Conservation (phyloP, 2,329 filamentous ascomycete species). For the Piedraia hortae region DNA sequence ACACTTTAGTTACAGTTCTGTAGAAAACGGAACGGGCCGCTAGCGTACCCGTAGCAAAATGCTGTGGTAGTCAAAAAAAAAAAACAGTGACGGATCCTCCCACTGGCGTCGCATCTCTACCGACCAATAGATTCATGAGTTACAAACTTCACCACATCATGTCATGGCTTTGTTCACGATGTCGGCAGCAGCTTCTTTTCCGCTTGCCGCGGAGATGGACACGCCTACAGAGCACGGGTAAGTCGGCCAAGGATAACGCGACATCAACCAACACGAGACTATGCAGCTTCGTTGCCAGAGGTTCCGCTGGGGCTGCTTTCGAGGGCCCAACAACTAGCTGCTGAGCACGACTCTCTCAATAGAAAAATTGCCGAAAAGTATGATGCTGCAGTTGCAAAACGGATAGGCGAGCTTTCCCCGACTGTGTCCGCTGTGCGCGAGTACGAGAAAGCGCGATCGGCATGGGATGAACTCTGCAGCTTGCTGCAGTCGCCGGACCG, state of each 20-base stretch:
- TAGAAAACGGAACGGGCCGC: too few species aligned
- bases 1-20: too few species aligned
- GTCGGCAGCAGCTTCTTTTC: conserved; percentile 4
- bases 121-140: too few species aligned
- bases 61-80: too few species aligned
- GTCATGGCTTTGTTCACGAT: conserved; percentile 6
- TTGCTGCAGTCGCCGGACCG: conserved; percentile 33
- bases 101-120: too few species aligned
- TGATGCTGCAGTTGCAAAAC: conserved; percentile 28
- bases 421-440: conserved; percentile 25
- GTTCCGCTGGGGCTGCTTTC: too few species aligned
- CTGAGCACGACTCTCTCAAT: conserved; percentile 27
- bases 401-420: conserved; percentile 26
- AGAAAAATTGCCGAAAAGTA: conserved; percentile 26
- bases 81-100: too few species aligned
- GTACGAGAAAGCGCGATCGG: conserved; percentile 31
- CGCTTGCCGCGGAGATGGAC: conserved; percentile 1
- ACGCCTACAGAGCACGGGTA: conserved; percentile 3
- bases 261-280: not conserved
- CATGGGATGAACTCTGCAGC: conserved; percentile 40
- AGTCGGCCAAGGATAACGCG: not conserved
- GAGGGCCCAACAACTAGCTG: conserved; percentile 26
- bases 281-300: not conserved
- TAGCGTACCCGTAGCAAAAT: too few species aligned
- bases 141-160: too few species aligned